phyloP scores from a whole-genome alignment of 1,284 basidiomycete species.

The Coriolopsis trogii region DNA sequence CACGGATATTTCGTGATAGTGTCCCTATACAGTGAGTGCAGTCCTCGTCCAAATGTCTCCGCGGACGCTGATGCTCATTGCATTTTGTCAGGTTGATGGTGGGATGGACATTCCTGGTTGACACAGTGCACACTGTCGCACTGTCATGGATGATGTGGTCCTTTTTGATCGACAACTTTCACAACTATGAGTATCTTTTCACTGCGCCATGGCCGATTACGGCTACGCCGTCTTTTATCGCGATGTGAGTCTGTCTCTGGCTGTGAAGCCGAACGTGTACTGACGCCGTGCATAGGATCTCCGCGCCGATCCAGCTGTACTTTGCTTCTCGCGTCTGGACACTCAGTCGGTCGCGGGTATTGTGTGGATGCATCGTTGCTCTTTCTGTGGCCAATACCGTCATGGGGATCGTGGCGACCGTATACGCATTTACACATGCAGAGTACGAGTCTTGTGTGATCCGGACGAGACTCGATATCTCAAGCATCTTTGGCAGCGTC shows the following conservation, averaged over 20 bases:
- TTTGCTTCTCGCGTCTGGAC: conserved; percentile 37
- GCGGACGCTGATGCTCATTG: background rate
- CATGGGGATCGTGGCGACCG: conserved; percentile 16
- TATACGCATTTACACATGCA: conserved; percentile 22
- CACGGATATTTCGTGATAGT: conserved; percentile 3
- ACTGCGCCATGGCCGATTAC: conserved; percentile 37
- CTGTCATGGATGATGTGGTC: conserved; percentile 38
- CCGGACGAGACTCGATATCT: background rate
- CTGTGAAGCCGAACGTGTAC: background rate
- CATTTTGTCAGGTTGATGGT: conserved; percentile 30
- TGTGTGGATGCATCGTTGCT: conserved; percentile 28
- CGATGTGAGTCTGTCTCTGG: conserved; percentile 19
- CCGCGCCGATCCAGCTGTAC: conserved; percentile 38
- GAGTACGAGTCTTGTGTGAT: conserved; percentile 13
- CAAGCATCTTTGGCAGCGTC: conserved; percentile 9
- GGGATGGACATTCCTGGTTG: conserved; percentile 36
- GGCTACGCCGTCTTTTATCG: conserved; percentile 35
- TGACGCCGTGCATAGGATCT: conserved; percentile 27
- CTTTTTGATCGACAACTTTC: conserved; percentile 36
- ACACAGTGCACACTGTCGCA: conserved; percentile 36
- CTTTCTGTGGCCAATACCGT: conserved; percentile 31
- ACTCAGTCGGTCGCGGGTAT: conserved; percentile 29
- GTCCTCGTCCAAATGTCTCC: background rate
- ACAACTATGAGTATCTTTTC: conserved; percentile 27
- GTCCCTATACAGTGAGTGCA: conserved; percentile 6